Conservation (phyloP, 2,329 filamentous ascomycete genomes). For the Domatiomyces catenatus region DNA sequence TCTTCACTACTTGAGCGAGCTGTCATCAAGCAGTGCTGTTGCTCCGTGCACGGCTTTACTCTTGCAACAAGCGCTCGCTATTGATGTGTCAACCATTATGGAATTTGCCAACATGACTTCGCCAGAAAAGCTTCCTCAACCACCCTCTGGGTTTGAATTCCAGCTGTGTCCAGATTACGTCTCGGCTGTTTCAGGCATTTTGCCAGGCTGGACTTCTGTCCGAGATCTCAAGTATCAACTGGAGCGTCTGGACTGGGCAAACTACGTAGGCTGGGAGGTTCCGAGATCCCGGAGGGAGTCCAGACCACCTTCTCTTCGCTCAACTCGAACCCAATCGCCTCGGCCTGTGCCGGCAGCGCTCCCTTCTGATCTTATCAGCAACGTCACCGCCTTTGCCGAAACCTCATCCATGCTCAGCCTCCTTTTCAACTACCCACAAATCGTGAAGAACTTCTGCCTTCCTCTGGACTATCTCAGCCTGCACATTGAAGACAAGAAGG, state of each 20-base stretch:
- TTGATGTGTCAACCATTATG: neutral
- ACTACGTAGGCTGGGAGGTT: slow-evolving; percentile 14
- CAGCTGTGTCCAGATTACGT: slow-evolving; percentile 9
- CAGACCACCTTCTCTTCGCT: neutral
- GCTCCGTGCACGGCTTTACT: neutral
- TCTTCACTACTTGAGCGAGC: slow-evolving; percentile 5
- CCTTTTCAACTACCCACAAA: slow-evolving; percentile 11
- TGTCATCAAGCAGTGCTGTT: neutral
- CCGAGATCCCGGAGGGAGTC: neutral
- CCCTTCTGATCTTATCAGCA: slow-evolving; percentile 9
- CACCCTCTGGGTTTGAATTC: neutral
- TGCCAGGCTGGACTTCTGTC: slow-evolving; percentile 13
- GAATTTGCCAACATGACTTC: neutral
- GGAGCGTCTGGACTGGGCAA: slow-evolving; percentile 13
- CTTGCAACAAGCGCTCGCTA: neutral
- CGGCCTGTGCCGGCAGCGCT: neutral
- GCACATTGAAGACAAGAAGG: slow-evolving; percentile 10
- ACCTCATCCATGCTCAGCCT: slow-evolving; percentile 2
- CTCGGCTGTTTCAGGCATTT: slow-evolving; percentile 5
- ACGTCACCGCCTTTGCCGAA: slow-evolving; percentile 8
- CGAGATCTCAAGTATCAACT: slow-evolving; percentile 12
- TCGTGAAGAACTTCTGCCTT: slow-evolving; percentile 3
- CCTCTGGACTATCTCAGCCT: slow-evolving; percentile 5
- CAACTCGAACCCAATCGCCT: neutral
- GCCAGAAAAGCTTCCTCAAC: neutral